Conservation (phyloP, 768 basidiomycete species). For the Dioszegia aurantiaca region DNA sequence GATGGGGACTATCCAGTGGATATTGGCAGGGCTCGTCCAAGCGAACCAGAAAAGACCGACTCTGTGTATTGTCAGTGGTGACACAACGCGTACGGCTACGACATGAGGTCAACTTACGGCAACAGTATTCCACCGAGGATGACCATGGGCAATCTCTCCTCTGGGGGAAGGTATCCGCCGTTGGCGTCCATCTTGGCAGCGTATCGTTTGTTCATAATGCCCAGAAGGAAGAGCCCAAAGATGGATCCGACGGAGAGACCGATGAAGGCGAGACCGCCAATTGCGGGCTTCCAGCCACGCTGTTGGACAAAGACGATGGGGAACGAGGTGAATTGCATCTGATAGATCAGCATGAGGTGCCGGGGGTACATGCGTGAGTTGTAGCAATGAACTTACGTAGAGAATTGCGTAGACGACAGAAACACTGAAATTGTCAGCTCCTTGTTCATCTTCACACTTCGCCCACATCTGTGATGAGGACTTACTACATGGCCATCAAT, state of each 20-base stretch:
- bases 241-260: conserved; percentile 43
- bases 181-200: conserved; percentile 27
- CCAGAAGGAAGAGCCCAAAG: conserved; percentile 29
- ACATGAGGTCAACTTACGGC: conserved; percentile 23
- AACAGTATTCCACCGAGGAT: conserved; percentile 46
- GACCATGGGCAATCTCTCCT: conserved; percentile 50
- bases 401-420: conserved; percentile 22
- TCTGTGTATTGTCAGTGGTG: not conserved
- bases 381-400: conserved; percentile 14
- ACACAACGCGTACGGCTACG: not conserved
- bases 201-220: conserved; percentile 48
- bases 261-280: conserved; percentile 50
- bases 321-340: conserved; percentile 51
- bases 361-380: not conserved
- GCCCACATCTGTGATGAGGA: not conserved
- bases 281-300: conserved; percentile 52
- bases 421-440: conserved; percentile 3
- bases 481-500: conserved; percentile 39
- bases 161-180: conserved; percentile 50
- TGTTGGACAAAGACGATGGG: conserved; percentile 50
- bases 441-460: not conserved
- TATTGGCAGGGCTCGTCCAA: conserved; percentile 40
- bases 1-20: conserved; percentile 67
- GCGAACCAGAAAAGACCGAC: conserved; percentile 38
- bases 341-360: not conserved